These are phyloP conservation scores for Teratosphaeria nubilosa DNA, from an alignment of 2,329 filamentous ascomycete species.

Conservation along the genomic window DNA sequence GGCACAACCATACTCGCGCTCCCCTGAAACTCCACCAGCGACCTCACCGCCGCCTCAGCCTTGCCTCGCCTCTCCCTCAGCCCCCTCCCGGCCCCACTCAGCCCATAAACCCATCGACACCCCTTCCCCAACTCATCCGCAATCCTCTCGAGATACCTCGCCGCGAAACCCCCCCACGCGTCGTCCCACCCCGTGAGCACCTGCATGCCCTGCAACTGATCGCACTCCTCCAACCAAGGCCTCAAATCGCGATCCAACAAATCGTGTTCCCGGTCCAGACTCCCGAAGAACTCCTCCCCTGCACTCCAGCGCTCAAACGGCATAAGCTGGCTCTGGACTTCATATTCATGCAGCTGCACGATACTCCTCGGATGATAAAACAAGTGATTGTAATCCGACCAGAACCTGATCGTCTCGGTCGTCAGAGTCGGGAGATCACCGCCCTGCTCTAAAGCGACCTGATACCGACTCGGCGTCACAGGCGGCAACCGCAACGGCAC, in stretches of 20 bases:
- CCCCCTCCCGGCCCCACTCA: slow-evolving; percentile 42
- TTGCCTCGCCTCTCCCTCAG: slow-evolving; percentile 34
- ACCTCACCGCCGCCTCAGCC: slow-evolving; percentile 63
- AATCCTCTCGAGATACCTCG: slow-evolving; percentile 50
- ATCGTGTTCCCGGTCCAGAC: slow-evolving; percentile 57
- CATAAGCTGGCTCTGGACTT: slow-evolving; percentile 67
- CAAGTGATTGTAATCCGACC: slow-evolving; percentile 91
- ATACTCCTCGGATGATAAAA: slow-evolving; percentile 86
- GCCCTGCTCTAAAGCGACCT: slow-evolving; percentile 67
- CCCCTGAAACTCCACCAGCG: slow-evolving; percentile 56
- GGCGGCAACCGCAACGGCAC: slow-evolving; percentile 58
- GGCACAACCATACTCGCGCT: slow-evolving; percentile 72
- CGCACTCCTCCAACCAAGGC: slow-evolving; percentile 83
- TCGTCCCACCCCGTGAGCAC: slow-evolving; percentile 43
- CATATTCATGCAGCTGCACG: slow-evolving; percentile 77
- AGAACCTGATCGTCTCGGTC: slow-evolving; percentile 71
- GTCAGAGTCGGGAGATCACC: slow-evolving; percentile 53
- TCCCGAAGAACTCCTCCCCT: slow-evolving; percentile 61
- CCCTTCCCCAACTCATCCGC: slow-evolving; percentile 87
- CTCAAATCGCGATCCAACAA: slow-evolving; percentile 83
- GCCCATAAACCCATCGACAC: slow-evolving; percentile 76
- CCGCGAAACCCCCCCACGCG: slow-evolving; percentile 41
- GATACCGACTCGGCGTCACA: slow-evolving; percentile 65
- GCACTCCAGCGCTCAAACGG: slow-evolving; percentile 70
- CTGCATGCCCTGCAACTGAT: slow-evolving; percentile 82